Percentiles rank a stretch among this genome's conserved stretches.
Conservation (phyloP, 148 eudicot genomes). For the Salicornia ramosissima region DNA sequence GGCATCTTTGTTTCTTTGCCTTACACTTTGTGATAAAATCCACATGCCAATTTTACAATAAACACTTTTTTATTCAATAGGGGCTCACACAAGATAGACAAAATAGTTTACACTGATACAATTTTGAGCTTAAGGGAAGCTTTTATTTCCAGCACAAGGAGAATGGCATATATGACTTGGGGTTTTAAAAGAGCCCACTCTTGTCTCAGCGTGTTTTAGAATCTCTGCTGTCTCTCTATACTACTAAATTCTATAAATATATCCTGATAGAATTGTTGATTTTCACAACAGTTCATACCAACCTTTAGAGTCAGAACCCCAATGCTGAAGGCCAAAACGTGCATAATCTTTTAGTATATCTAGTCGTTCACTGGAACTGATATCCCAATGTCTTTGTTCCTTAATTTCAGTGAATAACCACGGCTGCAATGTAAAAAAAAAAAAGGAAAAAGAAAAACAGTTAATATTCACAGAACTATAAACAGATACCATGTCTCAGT, state of each 20-base stretch:
- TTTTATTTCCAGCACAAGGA: background rate
- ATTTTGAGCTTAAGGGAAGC: background rate
- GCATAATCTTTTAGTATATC: constrained; percentile 83
- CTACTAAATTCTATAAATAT: background rate
- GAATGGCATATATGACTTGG: background rate
- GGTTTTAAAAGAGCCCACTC: background rate
- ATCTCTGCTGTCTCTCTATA: background rate
- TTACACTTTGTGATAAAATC: too few relatives aligned
- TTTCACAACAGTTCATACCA: constrained; percentile 3
- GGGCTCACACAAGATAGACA: too few relatives aligned
- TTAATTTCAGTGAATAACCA: constrained; percentile 98
- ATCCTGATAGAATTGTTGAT: background rate
- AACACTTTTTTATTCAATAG: too few relatives aligned
- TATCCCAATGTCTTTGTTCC: constrained; percentile 98
- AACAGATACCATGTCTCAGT: background rate
- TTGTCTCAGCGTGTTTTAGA: background rate
- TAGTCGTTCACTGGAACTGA: constrained; percentile 76
- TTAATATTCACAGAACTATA: background rate
- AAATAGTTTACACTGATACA: too few relatives aligned
- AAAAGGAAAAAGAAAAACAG: too few relatives aligned
- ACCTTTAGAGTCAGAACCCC: constrained; percentile 99
- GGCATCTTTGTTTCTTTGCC: too few relatives aligned
- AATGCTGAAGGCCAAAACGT: constrained; percentile 88
- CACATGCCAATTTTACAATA: too few relatives aligned
- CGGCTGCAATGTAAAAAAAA: constrained; percentile 52